A percentile compares a stretch with the other conserved stretches of the same genome.
Conservation (phyloP, 2,329 filamentous ascomycete genomes). For the Setomelanomma holmii region DNA sequence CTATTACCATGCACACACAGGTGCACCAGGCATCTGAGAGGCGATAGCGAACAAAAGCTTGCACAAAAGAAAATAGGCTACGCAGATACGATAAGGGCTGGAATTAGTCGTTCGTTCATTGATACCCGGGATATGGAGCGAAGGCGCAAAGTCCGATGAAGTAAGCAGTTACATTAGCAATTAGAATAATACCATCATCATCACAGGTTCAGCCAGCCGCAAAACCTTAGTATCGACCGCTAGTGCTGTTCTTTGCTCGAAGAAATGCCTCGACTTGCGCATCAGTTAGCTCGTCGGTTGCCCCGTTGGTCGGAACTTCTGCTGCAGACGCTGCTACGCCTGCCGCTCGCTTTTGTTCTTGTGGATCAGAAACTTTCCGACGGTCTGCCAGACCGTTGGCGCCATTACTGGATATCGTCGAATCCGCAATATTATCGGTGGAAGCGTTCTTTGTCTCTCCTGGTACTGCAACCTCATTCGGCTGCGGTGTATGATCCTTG, state of each 20-base stretch:
- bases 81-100: not conserved
- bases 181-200: not conserved
- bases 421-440: not conserved
- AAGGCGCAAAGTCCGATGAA: not conserved
- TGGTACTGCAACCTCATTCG: not conserved
- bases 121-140: slow-evolving; percentile 8
- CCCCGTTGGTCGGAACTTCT: slow-evolving; percentile 8
- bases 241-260: slow-evolving; percentile 28
- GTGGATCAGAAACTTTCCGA: not conserved
- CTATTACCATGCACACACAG: slow-evolving; percentile 38
- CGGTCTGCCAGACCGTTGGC: not conserved
- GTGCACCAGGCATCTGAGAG: slow-evolving; percentile 29
- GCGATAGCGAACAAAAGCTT: slow-evolving; percentile 1
- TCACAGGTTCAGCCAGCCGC: not conserved
- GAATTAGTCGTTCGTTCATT: slow-evolving; percentile 1
- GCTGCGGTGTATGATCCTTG: not conserved
- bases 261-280: slow-evolving; percentile 29
- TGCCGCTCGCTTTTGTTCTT: not conserved
- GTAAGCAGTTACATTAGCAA: not conserved
- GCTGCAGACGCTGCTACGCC: not conserved
- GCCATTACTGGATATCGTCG: not conserved
- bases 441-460: not conserved
- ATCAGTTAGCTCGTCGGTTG: no score
- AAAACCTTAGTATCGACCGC: slow-evolving; percentile 8
- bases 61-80: not conserved